Evolutionary conservation across 2,329 filamentous ascomycete genomes (phyloP), one percentile per base, ranked within the genome.

Genomic region (Microcyclospora pomicola): DNA sequence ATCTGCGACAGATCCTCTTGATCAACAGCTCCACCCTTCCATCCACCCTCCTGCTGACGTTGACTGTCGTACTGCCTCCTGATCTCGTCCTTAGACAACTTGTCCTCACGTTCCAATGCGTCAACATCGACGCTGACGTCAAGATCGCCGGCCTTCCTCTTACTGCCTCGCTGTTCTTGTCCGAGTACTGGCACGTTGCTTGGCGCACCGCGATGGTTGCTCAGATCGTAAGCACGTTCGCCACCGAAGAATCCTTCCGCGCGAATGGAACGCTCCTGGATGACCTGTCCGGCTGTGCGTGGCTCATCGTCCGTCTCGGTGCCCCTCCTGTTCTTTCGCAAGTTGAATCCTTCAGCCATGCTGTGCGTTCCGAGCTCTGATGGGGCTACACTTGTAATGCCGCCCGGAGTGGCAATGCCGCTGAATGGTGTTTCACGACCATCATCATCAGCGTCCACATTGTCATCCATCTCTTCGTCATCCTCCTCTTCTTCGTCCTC

Each of bases 181-280:
- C 87, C 91, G 3, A 98, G 73, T 2, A 92, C 73, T 1, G 82
- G 81, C 43, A 83, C 65, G 15, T 67, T 63, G 43, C 71, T 66
- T 45, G 60, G 62, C 29, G 56, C 58, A 39, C 50, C 50, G 38
- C 47, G 59, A 27, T 66, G 67, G 46, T 66, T 75, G 44, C 71
- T 80, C 44, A 98, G 72, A 61, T 98, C 87, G 62, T 98, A 98
- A 12, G 82, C 82, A 54, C 85, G 81, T 57, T 96, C 88, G 51
- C 84, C 87, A 49, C 91, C 91, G 58, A 98, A 96, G 73, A 98
- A 96, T 33, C 91, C 91, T 50, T 87, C 81, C 5, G 84, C 77
- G 36, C 80, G 77, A 15, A 87, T 80, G 55, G 88, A 80, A 41
- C 82, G 82, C 63, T 98, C 88, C 9, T 85, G 85, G 15, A 98